Evolutionary conservation across 1,284 basidiomycete species (phyloP).

Genomic region (Puccinia triticina): DNA sequence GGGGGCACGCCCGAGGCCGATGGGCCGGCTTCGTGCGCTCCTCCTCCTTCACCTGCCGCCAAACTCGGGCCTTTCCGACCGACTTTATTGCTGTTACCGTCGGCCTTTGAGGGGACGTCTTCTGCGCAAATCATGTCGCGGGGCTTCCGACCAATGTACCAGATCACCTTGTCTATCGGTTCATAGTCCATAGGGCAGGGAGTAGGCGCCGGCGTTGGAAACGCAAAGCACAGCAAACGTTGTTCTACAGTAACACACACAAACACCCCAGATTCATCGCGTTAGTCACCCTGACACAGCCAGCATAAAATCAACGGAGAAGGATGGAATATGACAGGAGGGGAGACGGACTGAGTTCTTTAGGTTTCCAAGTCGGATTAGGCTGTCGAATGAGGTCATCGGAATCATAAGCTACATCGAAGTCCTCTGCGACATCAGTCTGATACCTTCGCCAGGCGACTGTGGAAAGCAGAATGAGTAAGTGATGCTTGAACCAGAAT

Average conservation of each 20-base stretch:
- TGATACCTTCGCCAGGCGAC: constrained; percentile 49
- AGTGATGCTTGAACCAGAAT: background rate
- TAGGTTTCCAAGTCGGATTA: constrained; percentile 45
- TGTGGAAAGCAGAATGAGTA: background rate
- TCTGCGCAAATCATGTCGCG: constrained; percentile 12
- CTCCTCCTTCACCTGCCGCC: background rate
- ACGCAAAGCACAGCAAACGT: constrained; percentile 50
- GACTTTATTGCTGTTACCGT: constrained; percentile 2
- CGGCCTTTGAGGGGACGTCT: background rate
- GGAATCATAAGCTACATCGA: constrained; percentile 50
- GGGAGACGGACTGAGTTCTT: constrained; percentile 49
- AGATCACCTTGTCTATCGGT: constrained; percentile 45
- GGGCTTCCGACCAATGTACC: too few species aligned
- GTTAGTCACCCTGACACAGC: background rate
- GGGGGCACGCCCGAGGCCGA: background rate
- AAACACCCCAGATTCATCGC: background rate
- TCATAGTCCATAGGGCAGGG: constrained; percentile 3
- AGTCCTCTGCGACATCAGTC: constrained; percentile 36
- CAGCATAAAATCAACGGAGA: background rate
- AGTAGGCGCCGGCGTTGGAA: constrained; percentile 3
- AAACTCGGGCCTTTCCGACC: background rate
- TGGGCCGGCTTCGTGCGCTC: background rate
- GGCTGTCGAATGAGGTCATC: constrained; percentile 33
- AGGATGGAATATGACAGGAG: background rate
- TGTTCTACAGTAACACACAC: background rate